Conservation (phyloP, 2,329 filamentous ascomycete genomes). For the Cordyceps militaris region DNA sequence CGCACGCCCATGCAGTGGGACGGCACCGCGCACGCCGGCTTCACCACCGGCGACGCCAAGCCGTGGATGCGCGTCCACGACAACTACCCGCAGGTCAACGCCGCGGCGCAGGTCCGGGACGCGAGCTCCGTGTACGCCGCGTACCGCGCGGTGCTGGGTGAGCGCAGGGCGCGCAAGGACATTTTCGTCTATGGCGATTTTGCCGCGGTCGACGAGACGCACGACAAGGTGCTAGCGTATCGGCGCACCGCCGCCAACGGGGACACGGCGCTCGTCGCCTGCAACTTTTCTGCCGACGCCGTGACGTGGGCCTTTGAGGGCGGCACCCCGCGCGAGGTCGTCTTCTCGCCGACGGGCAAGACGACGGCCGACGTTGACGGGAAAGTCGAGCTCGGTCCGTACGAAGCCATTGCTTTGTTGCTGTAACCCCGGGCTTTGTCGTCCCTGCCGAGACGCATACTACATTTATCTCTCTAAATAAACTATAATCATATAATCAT, state of each 20-base stretch:
- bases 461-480: not conserved
- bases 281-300: slow-evolving; percentile 30
- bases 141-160: slow-evolving; percentile 51
- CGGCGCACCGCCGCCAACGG: slow-evolving; percentile 26
- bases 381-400: slow-evolving; percentile 28
- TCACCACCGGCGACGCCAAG: slow-evolving; percentile 42
- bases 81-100: slow-evolving; percentile 56
- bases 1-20: slow-evolving; percentile 69
- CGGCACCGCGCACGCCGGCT: slow-evolving; percentile 52
- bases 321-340: slow-evolving; percentile 24
- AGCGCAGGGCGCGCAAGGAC: slow-evolving; percentile 54
- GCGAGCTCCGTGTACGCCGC: slow-evolving; percentile 49
- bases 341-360: slow-evolving; percentile 28
- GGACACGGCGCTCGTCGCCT: slow-evolving; percentile 28
- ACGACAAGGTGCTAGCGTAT: slow-evolving; percentile 31
- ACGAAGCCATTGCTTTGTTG: slow-evolving; percentile 30
- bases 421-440: slow-evolving; percentile 15
- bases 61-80: slow-evolving; percentile 69
- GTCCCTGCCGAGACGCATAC: not conserved
- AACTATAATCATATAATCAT: slow-evolving; percentile 2
- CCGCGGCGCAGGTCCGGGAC: slow-evolving; percentile 43
- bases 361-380: slow-evolving; percentile 22
- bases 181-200: slow-evolving; percentile 60
- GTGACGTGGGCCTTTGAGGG: slow-evolving; percentile 25
- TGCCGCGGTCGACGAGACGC: slow-evolving; percentile 25